Conservation (phyloP, 164 flowering plant species). For the Vitis cinerea region DNA sequence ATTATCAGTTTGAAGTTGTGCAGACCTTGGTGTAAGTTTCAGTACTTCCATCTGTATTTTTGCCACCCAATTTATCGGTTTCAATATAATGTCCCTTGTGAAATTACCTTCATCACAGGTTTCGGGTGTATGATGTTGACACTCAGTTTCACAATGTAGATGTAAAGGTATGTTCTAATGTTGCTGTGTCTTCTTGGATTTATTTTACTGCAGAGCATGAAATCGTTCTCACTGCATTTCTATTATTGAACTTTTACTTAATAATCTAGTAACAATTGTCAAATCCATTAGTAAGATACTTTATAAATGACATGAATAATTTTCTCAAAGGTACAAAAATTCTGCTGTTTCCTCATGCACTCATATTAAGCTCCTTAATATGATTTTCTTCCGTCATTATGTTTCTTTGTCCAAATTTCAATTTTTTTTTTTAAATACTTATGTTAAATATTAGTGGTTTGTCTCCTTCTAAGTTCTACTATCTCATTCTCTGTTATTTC, state of each 20-base stretch:
- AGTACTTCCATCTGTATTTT: conserved; percentile 4
- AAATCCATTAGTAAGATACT: background rate
- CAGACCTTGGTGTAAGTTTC: conserved; percentile 78
- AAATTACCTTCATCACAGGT: conserved; percentile 43
- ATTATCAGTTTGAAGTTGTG: conserved; percentile 72
- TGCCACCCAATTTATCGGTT: background rate
- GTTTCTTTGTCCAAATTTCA: too few relatives aligned
- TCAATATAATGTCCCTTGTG: conserved; percentile 13
- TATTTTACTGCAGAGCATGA: background rate
- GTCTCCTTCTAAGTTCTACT: too few relatives aligned
- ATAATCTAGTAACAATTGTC: background rate
- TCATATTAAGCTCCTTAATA: too few relatives aligned
- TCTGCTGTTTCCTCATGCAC: background rate
- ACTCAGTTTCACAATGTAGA: conserved; percentile 70
- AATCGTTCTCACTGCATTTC: conserved; percentile 1
- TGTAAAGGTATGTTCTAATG: conserved; percentile 56
- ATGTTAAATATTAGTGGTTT: too few relatives aligned
- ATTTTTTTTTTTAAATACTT: too few relatives aligned
- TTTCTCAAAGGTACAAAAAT: background rate
- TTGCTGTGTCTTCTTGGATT: background rate
- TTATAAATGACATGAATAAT: background rate
- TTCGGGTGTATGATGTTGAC: conserved; percentile 79
- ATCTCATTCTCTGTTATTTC: too few relatives aligned
- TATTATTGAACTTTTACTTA: background rate
- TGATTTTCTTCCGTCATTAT: too few relatives aligned